Base-by-base conservation (phyloP, 164 flowering plant species). In the Aristolochia californica region DNA sequence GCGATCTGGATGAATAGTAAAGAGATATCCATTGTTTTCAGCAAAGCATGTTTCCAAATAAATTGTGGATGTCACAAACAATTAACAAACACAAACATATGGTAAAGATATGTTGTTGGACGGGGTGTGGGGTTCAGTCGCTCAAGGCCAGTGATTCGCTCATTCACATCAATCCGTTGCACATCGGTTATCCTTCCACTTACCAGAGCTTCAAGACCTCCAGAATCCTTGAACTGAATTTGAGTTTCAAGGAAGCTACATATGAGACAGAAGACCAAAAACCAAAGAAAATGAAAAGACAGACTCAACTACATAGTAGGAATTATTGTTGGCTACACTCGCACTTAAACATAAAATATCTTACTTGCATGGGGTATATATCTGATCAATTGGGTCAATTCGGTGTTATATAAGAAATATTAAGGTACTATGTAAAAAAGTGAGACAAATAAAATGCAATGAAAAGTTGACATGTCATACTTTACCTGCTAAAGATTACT, bases 121-220 rank as follows among this genome's bases (percentile, higher is more conserved):
- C 97, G 76, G 30, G 91, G 89, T 0, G 95, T 79, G 24, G 99
- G 97, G 68, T 83, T 93, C 45, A 93, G 88, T 55, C 88, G 72
- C 82, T 93, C 99, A 58, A 93, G 88, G 68, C 84, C 59, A 56
- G 78, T 80, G 63, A 93, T 87, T 74, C 93, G 84, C 76, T 93
- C 98, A 76, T 78, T 87, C 61, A 89, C 97, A 80, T 89, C 99
- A 70, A 93, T 87, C 22, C 72, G 63, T 55, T 93, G 90, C 66
- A 82, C 44, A 40, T 82, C 88, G 5, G 91, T 80, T 17, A 75
- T 78, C 73, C 75, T 85, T 63, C 96, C 97, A 48, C 75, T 69
- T n/a, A 85, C 77, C 48, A 83, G 66, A 56, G 96, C 85, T 66
- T 79, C 84, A 68, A 88, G 79, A 14, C 97, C 94, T 24, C 99